Conservation (phyloP, 2,329 filamentous ascomycete genomes). For the Westerdykella aurantiaca region DNA sequence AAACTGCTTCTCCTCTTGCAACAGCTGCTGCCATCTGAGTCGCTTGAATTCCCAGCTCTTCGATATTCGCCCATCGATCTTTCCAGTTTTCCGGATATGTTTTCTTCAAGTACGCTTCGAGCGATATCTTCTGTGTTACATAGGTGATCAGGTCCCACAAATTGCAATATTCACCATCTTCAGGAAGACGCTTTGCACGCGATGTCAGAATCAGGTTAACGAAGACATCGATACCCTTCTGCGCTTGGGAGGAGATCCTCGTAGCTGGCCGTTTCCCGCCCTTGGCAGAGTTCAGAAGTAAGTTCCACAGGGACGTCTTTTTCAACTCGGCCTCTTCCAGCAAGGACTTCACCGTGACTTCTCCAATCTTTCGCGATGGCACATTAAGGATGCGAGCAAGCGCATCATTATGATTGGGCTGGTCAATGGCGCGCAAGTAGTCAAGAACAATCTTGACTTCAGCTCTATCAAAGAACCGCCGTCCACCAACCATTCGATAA, state of each 20-base stretch:
- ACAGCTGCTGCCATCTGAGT: constrained; percentile 57
- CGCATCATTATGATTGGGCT: constrained; percentile 82
- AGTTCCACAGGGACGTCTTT: constrained; percentile 66
- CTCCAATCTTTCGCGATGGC: constrained; percentile 74
- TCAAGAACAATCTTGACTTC: constrained; percentile 86
- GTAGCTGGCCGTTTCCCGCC: constrained; percentile 48
- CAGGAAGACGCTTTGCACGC: constrained; percentile 49
- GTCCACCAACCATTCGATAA: constrained; percentile 88
- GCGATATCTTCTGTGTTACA: constrained; percentile 60
- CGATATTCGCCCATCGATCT: constrained; percentile 77
- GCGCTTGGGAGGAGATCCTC: constrained; percentile 51
- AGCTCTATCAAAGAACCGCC: constrained; percentile 83
- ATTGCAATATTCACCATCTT: constrained; percentile 33
- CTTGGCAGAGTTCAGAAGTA: constrained; percentile 58
- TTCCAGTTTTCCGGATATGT: constrained; percentile 61
- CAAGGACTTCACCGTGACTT: constrained; percentile 67
- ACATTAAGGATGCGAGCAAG: constrained; percentile 78
- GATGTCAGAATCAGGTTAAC: constrained; percentile 56
- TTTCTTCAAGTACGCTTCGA: constrained; percentile 67
- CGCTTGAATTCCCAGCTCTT: constrained; percentile 78
- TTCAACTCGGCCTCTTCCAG: constrained; percentile 69
- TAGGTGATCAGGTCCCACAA: constrained; percentile 50
- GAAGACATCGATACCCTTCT: constrained; percentile 54
- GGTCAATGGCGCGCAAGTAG: constrained; percentile 78
- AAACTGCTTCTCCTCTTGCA: constrained; percentile 35